Evolutionary conservation across 2,329 filamentous ascomycete species (phyloP), one percentile per base, ranked within the genome.

Genomic region (Sclerotinia trifoliorum): DNA sequence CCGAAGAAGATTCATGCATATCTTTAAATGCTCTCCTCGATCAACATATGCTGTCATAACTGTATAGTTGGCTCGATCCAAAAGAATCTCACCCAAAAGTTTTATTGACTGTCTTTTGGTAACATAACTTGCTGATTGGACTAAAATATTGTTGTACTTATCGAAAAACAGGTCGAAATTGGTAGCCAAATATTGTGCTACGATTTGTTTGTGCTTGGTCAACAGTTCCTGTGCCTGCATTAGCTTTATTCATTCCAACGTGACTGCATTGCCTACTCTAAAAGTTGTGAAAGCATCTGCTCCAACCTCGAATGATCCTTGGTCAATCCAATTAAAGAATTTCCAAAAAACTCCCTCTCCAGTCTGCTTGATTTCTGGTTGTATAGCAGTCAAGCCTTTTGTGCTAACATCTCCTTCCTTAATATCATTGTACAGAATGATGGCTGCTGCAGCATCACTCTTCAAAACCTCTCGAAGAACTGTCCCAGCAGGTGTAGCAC

Each of bases 91-190:
- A 65, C 95, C 95, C 1, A 99, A 86, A 55, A 99, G 85, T 80
- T 99, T 99, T 81, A 98, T 98, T 21, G 93, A 97, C 80, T 99
- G 95, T 62, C 95, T 88, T 80, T 99, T 99, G 35, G 95, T 99
- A 71, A 99, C 95, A 78, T 99, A 99, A 77, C 92, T 96, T 77
- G 94, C 92, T 44, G 93, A 97, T 77, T 96, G 93, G 49, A 98
- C 88, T 44, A 99, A 84, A 32, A 90, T 87, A 69, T 86, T 86
- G 81, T 98, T 97, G 83, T 97, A 98, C 78, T 89, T 90, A 67
- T 88, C 84, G 80, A 99, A 99, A 83, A 99, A 99, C 70, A 92
- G 83, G 71, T 95, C 92, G 77, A 97, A 98, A 80, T 98, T 97
- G 65, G 90, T 90, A 63, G 88, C 86, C 24, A 99, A 85, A 78